phyloP scores from a whole-genome alignment of 169 alveolate species.

The Eimeria maxima region DNA sequence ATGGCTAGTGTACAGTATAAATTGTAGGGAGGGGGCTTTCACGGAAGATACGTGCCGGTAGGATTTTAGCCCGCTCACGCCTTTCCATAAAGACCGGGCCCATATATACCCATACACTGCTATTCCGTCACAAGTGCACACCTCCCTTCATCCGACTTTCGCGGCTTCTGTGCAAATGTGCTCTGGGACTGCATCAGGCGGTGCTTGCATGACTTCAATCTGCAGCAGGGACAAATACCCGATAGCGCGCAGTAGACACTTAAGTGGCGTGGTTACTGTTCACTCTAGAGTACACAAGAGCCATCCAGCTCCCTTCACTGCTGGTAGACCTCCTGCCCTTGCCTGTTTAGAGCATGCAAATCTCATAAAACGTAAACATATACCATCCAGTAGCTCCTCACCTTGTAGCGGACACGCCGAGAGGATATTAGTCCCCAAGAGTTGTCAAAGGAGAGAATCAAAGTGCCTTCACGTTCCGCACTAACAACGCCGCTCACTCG shows the following conservation, averaged over 20 bases:
- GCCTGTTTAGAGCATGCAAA: not conserved
- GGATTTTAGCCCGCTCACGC: not conserved
- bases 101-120: not conserved
- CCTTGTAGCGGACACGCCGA: conserved; percentile 82
- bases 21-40: not conserved
- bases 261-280: not conserved
- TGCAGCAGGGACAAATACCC: conserved; percentile 11
- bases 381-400: not conserved
- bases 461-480: conserved; percentile 76
- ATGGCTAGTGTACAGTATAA: not conserved
- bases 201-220: conserved; percentile 62
- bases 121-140: not conserved
- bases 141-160: not conserved
- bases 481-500: conserved; percentile 75
- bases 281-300: too few relatives aligned
- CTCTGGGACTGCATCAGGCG: conserved; percentile 38
- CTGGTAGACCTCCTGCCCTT: not conserved
- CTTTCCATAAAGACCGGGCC: not conserved
- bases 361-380: not conserved
- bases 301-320: not conserved
- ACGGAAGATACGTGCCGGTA: not conserved
- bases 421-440: conserved; percentile 84
- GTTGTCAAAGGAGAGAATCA: conserved; percentile 78
- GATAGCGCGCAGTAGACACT: not conserved
- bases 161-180: conserved; percentile 22